Base-by-base conservation (phyloP, 768 basidiomycete species). In the Flagelloscypha sp. region DNA sequence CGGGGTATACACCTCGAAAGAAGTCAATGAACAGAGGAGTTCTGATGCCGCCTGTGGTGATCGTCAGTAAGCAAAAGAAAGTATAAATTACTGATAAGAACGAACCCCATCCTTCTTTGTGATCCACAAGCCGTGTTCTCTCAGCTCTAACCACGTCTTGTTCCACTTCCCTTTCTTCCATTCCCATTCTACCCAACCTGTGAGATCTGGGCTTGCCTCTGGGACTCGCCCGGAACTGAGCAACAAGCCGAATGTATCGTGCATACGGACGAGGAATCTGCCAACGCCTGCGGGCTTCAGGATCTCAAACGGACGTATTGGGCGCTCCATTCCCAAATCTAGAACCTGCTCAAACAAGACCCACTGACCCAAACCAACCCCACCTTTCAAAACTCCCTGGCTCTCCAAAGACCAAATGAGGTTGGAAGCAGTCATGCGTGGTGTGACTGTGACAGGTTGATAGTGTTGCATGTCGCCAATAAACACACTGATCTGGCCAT, bases 401-500 rank as follows among this genome's bases (percentile, higher is more conserved):
- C 46, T 47, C 22, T 65, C 61, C 13, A 77, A 58, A 30, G 58
- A 47, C 9, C 57, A 57, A 27, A 82, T 47, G 4, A 81, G 63
- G 30, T 76, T 74, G 18, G 66, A 55, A 8, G 76, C 72, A 4
- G 59, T 66, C 15, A 71, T 78, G 13, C 48, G 46, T 9, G 69
- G 54, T 3, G 57, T 52, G 21, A 82, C 57, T 38, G 70, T 68
- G 3, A 79, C 60, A 32, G 56, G 63, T 33, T 67, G 56, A 36
- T 66, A 72, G 18, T 66, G 58, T 40, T 72, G 68, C 57, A 65
- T 53, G 31, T 64, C 64, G 11, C 60, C 63, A 38, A 77, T 52
- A 45, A 74, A 79, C 9, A 77, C n/a, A 9, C 84, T 70, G 50
- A 83, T 83, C 46, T 83, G 82, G n/a, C n/a, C n/a, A n/a, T n/a